A percentile compares a stretch with the other conserved stretches of the same genome.
Conservation (phyloP, 2,329 filamentous ascomycete species). For the Aspergillus arachidicola region DNA sequence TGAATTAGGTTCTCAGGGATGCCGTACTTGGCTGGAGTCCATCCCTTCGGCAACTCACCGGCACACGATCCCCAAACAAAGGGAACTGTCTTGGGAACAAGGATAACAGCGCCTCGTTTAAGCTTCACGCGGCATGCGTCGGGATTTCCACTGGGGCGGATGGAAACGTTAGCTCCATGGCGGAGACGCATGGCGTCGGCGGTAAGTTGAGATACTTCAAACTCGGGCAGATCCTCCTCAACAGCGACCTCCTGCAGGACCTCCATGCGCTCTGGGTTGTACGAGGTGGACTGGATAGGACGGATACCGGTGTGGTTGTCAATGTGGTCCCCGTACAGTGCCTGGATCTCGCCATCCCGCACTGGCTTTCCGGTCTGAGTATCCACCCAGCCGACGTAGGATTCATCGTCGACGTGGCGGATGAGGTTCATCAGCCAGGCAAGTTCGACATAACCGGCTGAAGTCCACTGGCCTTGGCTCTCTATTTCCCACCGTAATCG, state of each 20-base stretch:
- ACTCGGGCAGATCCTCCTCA: too few relatives aligned
- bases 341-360: constrained; percentile 96
- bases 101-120: constrained; percentile 90
- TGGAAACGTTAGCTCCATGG: too few relatives aligned
- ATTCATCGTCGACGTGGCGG: constrained; percentile 95
- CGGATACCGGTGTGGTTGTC: too few relatives aligned
- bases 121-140: constrained; percentile 70
- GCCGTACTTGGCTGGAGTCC: constrained; percentile 95
- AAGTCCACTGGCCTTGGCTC: constrained; percentile 90
- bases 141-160: too few relatives aligned
- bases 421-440: constrained; percentile 99
- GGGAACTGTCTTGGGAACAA: constrained; percentile 94
- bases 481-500: constrained; percentile 99
- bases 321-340: constrained; percentile 24
- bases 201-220: too few relatives aligned
- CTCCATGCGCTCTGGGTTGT: too few relatives aligned
- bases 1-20: constrained; percentile 96
- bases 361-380: constrained; percentile 91
- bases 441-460: constrained; percentile 98
- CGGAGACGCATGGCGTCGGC: too few relatives aligned
- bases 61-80: constrained; percentile 92
- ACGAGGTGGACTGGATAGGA: too few relatives aligned
- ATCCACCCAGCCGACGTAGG: constrained; percentile 96
- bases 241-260: too few relatives aligned
- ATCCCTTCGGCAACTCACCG: constrained; percentile 94